phyloP scores from a whole-genome alignment of 345 rosid genomes.

The rapeseed (Brassica napus) region DNA sequence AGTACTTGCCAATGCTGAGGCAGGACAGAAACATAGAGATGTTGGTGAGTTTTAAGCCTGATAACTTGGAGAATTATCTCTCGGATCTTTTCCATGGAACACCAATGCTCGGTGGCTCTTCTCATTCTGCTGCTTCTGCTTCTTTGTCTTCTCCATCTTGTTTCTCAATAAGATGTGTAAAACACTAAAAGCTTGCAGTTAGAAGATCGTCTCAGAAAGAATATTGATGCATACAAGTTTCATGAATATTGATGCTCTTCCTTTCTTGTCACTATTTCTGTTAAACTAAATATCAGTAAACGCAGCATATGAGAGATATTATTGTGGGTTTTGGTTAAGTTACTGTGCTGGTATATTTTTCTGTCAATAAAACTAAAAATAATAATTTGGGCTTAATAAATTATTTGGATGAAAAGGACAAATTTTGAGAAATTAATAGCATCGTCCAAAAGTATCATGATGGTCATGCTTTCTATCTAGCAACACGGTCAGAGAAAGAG shows the following conservation, averaged over 20 bases:
- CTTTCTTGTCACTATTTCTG: background rate
- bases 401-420: background rate
- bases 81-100: conserved; percentile 68
- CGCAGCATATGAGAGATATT: background rate
- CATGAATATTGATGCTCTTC: too few species aligned
- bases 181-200: background rate
- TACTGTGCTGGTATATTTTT: background rate
- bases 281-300: background rate
- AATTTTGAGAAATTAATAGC: background rate
- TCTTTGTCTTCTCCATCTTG: conserved; percentile 37
- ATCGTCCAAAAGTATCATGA: too few species aligned
- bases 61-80: conserved; percentile 58
- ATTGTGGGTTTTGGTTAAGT: background rate
- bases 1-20: conserved; percentile 27
- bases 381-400: too few species aligned
- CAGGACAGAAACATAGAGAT: conserved; percentile 44
- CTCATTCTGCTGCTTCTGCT: background rate
- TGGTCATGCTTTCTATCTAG: too few species aligned
- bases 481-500: too few species aligned
- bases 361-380: background rate
- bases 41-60: conserved; percentile 49
- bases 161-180: conserved; percentile 38
- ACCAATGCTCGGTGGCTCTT: conserved; percentile 28
- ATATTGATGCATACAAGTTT: too few species aligned
- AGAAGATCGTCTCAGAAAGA: too few species aligned